phyloP scores from a whole-genome alignment of 176 grass and related monocot species.

The Oryza coarctata region DNA sequence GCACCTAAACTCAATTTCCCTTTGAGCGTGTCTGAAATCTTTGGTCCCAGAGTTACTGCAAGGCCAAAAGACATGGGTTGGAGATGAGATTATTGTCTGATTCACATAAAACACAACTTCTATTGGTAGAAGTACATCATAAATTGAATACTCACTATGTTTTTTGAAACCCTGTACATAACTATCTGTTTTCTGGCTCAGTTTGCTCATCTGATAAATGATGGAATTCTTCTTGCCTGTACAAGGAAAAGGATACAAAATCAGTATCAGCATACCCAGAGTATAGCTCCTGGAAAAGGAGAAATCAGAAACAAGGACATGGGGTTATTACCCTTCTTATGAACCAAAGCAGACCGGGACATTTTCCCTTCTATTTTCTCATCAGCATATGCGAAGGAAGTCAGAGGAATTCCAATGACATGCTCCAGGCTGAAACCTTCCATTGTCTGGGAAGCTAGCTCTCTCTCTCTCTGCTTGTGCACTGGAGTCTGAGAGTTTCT shows the following conservation, averaged over 20 bases:
- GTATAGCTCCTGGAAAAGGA: background rate
- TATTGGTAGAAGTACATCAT: background rate
- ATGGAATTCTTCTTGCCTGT: slow-evolving; percentile 49
- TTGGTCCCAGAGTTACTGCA: slow-evolving; percentile 65
- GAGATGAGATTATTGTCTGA: background rate
- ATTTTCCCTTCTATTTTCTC: slow-evolving; percentile 30
- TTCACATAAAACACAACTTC: slow-evolving; percentile 17
- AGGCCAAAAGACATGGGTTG: slow-evolving; percentile 5
- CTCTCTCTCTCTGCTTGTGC: slow-evolving; percentile 14
- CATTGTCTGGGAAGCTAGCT: slow-evolving; percentile 35
- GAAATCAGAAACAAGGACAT: background rate
- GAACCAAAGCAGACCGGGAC: slow-evolving; percentile 30
- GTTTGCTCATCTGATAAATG: slow-evolving; percentile 42
- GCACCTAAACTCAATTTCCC: slow-evolving; percentile 61
- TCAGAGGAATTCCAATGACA: slow-evolving; percentile 57
- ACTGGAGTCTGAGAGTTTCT: slow-evolving; percentile 1
- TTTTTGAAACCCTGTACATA: slow-evolving; percentile 59
- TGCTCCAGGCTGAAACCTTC: slow-evolving; percentile 44
- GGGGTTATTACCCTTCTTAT: slow-evolving; percentile 49
- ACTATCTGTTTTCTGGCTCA: slow-evolving; percentile 46
- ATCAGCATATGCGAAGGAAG: slow-evolving; percentile 39
- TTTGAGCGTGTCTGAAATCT: slow-evolving; percentile 67
- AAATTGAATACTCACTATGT: slow-evolving; percentile 46
- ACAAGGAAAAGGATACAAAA: slow-evolving; percentile 5
- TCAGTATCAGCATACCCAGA: slow-evolving; percentile 29